Evolutionary conservation across 306 rosid species (phyloP).

Genomic region (Pyrus betulifolia): DNA sequence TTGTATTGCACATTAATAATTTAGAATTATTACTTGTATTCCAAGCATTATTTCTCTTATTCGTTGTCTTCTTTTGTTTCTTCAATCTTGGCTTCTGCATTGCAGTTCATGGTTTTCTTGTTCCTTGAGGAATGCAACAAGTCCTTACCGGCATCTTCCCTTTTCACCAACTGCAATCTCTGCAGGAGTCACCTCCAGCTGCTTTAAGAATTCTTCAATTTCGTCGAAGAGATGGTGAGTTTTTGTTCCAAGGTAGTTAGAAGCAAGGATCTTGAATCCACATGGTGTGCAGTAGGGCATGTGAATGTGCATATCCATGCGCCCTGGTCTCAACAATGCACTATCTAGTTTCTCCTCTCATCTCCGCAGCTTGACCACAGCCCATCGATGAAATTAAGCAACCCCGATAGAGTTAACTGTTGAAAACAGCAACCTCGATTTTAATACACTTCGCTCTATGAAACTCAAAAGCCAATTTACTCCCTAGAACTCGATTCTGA

Average conservation of each 20-base stretch:
- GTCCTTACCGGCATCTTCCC: constrained; percentile 3
- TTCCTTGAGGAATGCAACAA: constrained; percentile 8
- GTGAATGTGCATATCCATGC: constrained; percentile 49
- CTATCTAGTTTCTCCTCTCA: constrained; percentile 33
- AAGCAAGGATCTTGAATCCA: constrained; percentile 32
- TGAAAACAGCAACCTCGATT: background rate
- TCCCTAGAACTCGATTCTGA: too few species aligned
- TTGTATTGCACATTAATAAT: too few species aligned
- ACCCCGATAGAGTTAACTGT: constrained; percentile 42
- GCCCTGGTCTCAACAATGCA: constrained; percentile 50
- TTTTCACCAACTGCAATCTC: constrained; percentile 42
- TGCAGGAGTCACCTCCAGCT: constrained; percentile 43
- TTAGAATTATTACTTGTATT: background rate
- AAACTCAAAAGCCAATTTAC: too few species aligned
- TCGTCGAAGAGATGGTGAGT: constrained; percentile 26
- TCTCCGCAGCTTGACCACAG: constrained; percentile 39
- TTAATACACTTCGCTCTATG: too few species aligned
- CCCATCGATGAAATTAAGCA: constrained; percentile 37
- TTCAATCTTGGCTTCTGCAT: background rate
- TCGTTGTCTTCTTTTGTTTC: background rate
- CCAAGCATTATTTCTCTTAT: background rate
- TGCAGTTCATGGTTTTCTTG: constrained; percentile 17
- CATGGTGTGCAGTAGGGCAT: constrained; percentile 30
- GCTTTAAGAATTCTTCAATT: constrained; percentile 26
- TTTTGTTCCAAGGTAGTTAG: constrained; percentile 23